Base-by-base conservation (phyloP, 2,329 filamentous ascomycete genomes). In the Hymenoscyphus fraxineus region DNA sequence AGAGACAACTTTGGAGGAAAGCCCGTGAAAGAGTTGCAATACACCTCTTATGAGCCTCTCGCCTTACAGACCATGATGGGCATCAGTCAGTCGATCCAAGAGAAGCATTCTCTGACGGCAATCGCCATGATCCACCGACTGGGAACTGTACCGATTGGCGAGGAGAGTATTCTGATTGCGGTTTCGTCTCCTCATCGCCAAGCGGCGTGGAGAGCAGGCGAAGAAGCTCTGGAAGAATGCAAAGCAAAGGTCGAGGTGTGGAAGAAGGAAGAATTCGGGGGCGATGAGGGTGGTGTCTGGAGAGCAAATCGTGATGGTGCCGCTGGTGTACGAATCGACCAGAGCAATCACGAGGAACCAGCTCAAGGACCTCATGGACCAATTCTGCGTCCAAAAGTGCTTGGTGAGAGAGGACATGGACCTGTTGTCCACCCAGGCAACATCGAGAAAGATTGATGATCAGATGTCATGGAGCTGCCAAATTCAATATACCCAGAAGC, bases 171-270 rank as follows among this genome's bases (percentile, higher is more conserved):
- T 66, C 79, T 96, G 63, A 93, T 98, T 71, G 91, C 92, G 1
- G 90, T 97, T 3, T 93, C 91, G 55, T 84, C 91, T 35, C 87
- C 90, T 41, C 95, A 98, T 79, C 83, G 95, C 7, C 85, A 90
- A 71, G 91, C 90, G 15, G 93, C 92, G 5, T 99, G 94, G 94
- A 80, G 81, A 71, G 94, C 90, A 0, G 94, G 91, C 0, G 94
- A 98, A 79, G 92, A 96, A 78, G 90, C 93, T 40, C 79, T 98
- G 65, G 94, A 98, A 79, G 80, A 86, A 75, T 92, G 91, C 74
- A 99, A 98, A 80, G 85, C 85, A 63, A 87, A 83, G 69, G 92
- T 92, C n/a, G 95, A 99, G 80, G 88, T 99, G 54, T 97, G 94
- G 94, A 97, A 97, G 79, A 81, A 87, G 69, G 94, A 98, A 79